Evolutionary conservation across 345 rosid species (phyloP), one percentile per base, ranked within the genome.

Genomic region (Arabidopsis suecica): DNA sequence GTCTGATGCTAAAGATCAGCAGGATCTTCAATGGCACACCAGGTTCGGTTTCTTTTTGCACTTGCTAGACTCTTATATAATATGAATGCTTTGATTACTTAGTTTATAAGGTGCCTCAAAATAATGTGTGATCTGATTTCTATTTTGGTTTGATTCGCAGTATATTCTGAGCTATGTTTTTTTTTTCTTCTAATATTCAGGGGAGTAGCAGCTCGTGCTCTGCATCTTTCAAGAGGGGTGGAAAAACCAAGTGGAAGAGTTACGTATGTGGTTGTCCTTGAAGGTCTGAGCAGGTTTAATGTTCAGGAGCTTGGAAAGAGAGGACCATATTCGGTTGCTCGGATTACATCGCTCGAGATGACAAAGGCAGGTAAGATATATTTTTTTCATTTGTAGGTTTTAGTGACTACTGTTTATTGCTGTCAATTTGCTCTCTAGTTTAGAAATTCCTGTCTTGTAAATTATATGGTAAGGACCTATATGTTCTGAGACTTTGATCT

Each of bases 241-340:
- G 99, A 95, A 86, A 95, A 95, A 81, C 99, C 99, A 9, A 95
- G 99, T 80, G 99, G 99, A 76, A 90, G 97, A 82, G 97, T 95
- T 63, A 95, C 99, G 0, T 95, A 95, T 81, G 90, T 88, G 67
- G 99, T 95, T 66, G 97, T 95, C 55, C 99, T 95, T 48, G 99
- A 95, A 87, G 99, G 99, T 61, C 78, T 95, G 76, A 88, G 97
- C 83, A 85, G 99, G 73, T 95, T 95, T 83, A 92, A 84, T 65
- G 96, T 95, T 68, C 94, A 92, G 69, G 99, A 95, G 78, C 91
- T 90, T 77, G 91, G 91, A 67, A 92, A 90, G 65, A 85, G 94
- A 80, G 99, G 99, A 65, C 86, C 87, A 25, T 92, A 95, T 74
- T 90, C 89, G 76, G 86, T 89, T 79, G 99, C 98, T 36, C 81